These are phyloP conservation scores for Ceratocystis diversiconidia DNA, from an alignment of 2,329 filamentous ascomycete genomes.

Conservation along the genomic window DNA sequence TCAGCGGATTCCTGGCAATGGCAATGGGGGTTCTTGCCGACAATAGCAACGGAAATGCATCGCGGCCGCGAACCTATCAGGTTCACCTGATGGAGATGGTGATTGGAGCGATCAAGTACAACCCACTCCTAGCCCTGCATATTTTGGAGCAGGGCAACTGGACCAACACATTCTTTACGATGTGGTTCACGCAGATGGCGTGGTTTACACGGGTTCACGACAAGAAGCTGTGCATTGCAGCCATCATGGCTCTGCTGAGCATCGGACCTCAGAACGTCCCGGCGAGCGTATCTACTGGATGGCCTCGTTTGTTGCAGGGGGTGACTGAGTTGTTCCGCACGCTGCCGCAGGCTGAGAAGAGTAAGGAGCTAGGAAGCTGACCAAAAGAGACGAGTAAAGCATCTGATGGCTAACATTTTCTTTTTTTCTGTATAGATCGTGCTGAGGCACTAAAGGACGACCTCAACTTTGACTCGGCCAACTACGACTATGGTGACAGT, in stretches of 20 bases:
- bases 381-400: too few species aligned
- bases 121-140: conserved; percentile 68
- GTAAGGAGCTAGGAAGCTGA: conserved; percentile 31
- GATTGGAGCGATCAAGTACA: conserved; percentile 97
- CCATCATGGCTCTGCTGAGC: conserved; percentile 73
- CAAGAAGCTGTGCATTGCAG: conserved; percentile 95
- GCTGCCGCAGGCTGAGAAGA: conserved; percentile 73
- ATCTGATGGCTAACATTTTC: neutral
- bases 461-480: conserved; percentile 51
- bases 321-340: conserved; percentile 87
- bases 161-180: conserved; percentile 98
- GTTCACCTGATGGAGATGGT: conserved; percentile 98
- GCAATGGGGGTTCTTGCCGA: conserved; percentile 69
- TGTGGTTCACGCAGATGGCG: conserved; percentile 96
- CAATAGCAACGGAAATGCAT: conserved; percentile 37
- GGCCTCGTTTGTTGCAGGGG: conserved; percentile 79
- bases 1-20: conserved; percentile 77
- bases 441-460: conserved; percentile 88
- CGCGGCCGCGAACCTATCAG: conserved; percentile 83
- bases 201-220: conserved; percentile 89
- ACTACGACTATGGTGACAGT: conserved; percentile 52
- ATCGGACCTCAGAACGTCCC: conserved; percentile 72
- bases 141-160: conserved; percentile 82
- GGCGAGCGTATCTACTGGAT: conserved; percentile 82
- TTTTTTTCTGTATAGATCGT: conserved; percentile 42